phyloP scores from a whole-genome alignment of 257 asterid genomes.

The Forsythia suspensa region DNA sequence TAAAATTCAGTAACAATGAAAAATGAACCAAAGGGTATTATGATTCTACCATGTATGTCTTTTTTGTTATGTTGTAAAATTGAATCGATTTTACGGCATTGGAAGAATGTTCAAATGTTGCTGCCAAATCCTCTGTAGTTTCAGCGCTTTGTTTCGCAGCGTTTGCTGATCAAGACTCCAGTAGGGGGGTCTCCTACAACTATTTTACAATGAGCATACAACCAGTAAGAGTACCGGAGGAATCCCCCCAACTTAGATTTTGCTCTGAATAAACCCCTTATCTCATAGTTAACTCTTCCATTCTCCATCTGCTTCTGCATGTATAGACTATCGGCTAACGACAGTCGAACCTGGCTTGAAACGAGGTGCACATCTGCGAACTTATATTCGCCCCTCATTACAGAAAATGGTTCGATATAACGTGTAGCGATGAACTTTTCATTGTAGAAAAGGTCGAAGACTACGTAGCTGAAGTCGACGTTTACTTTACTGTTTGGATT shows the following conservation, averaged over 20 bases:
- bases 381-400: slow-evolving; percentile 48
- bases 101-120: too few species aligned
- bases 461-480: slow-evolving; percentile 64
- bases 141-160: slow-evolving; percentile 62
- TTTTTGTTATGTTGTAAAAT: neutral
- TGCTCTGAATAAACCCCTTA: slow-evolving; percentile 65
- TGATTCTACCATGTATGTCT: neutral
- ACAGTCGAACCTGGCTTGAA: slow-evolving; percentile 70
- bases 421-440: slow-evolving; percentile 54
- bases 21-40: neutral
- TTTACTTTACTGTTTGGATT: slow-evolving; percentile 81
- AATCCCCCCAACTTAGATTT: slow-evolving; percentile 69
- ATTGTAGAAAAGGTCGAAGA: slow-evolving; percentile 61
- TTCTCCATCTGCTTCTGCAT: slow-evolving; percentile 57
- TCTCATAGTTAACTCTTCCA: slow-evolving; percentile 63
- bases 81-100: neutral
- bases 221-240: slow-evolving; percentile 72
- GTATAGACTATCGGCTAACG: slow-evolving; percentile 41
- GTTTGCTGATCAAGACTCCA: slow-evolving; percentile 67
- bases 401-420: slow-evolving; percentile 57
- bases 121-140: neutral
- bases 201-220: slow-evolving; percentile 63
- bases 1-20: neutral
- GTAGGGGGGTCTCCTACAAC: slow-evolving; percentile 72
- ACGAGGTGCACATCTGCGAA: slow-evolving; percentile 63